Evolutionary conservation across 768 basidiomycete species (phyloP), one percentile per base, ranked within the genome.

Genomic region (Calvatia gigantea): DNA sequence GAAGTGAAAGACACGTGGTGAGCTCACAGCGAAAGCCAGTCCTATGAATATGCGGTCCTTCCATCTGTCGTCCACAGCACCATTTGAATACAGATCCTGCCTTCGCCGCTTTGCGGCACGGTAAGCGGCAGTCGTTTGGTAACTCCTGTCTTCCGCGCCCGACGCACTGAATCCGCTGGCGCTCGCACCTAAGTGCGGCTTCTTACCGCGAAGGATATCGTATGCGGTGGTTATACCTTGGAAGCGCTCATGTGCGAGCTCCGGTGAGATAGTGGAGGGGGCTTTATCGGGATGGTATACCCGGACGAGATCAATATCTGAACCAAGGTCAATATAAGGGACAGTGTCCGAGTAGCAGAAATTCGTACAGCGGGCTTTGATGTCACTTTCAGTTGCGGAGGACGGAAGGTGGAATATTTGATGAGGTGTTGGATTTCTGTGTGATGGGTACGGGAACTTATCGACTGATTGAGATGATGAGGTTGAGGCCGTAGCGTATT

Each of bases 251-350:
- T 88, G 85, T 3, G 81, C 80, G 2, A 75, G 65, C 14, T 80
- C 79, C 0, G 79, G 62, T 6, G 83, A 69, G 11, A 77, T 38
- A 11, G 67, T 63, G 9, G 65, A 51, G 54, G 69, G 68, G 21
- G 75, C 72, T 38, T 86, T 85, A 67, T 91, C 89, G 2, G 89
- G 89, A 66, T 91, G 89, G 67, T 91, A 89, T 55, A 89, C 76
- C 37, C 85, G 77, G 29, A 91, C 89, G 42, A 91, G 87, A 59
- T 90, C 89, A 63, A 83, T 89, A 68, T 91, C 89, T 91, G 60
- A 6, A 52, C n/a, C 51, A 45, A 46, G 41, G 45, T 31, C 15
- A 8, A 35, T 32, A 21, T 53, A 19, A 29, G 27, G 29, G 35
- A 0, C 17, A 9, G 54, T 38, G 38, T n/a, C n/a, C 27, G 25